A percentile compares a stretch with the other conserved stretches of the same genome.
Evolutionary conservation across 225 moss, liverwort and hornwort genomes (phyloP).

Genomic region (Physcomitrellopsis africana): DNA sequence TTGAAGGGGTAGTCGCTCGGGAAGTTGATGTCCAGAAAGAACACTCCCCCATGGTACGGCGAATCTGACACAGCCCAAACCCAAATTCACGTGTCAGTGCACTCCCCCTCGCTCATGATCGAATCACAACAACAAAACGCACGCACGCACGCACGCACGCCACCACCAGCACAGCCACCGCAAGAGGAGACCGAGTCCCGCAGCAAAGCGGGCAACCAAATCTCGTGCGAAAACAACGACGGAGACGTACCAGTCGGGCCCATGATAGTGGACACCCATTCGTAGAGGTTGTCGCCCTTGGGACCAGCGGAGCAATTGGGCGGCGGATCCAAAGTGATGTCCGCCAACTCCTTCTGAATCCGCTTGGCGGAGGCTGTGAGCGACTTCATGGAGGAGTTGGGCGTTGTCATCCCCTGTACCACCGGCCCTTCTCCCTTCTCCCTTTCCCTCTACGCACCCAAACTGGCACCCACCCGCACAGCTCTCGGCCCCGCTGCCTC

Average conservation of each 20-base stretch:
- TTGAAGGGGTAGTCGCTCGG: constrained; percentile 99
- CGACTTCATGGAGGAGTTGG: constrained; percentile 62
- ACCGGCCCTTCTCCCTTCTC: not conserved
- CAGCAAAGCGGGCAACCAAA: too few species aligned
- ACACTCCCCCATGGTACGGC: constrained; percentile 97
- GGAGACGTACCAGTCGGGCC: constrained; percentile 72
- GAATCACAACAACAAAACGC: not conserved
- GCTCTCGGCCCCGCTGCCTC: too few species aligned
- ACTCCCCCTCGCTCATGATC: not conserved
- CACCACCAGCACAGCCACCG: not conserved
- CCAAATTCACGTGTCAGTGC: constrained; percentile 24
- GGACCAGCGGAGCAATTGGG: constrained; percentile 99
- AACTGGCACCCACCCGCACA: too few species aligned
- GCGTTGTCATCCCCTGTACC: constrained; percentile 49
- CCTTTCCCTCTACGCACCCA: too few species aligned
- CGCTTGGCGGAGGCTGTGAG: constrained; percentile 97
- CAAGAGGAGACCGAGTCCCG: too few species aligned
- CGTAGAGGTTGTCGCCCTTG: constrained; percentile 97
- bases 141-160: not conserved
- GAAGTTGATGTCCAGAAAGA: constrained; percentile 97
- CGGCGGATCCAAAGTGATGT: constrained; percentile 96
- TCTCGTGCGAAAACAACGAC: not conserved
- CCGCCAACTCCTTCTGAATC: constrained; percentile 98
- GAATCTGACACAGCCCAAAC: constrained; percentile 65
- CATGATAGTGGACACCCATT: constrained; percentile 99